Conservation (phyloP, 306 rosid genomes). For the Quercus glauca region DNA sequence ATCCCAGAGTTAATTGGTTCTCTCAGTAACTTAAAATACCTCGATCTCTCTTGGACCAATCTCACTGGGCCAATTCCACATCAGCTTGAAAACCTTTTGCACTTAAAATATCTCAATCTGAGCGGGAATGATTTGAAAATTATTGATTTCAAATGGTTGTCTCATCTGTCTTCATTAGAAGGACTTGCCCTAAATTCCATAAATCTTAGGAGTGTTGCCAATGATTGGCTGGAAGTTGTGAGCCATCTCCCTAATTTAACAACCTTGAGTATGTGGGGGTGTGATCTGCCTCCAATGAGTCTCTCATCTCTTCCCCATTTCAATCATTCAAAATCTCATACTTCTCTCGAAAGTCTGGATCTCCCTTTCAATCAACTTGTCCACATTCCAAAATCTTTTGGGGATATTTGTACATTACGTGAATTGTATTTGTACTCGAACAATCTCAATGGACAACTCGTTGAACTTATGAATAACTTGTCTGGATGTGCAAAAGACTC, state of each 20-base stretch:
- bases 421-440: fast-evolving
- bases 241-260: background rate
- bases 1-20: background rate
- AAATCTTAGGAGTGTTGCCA: too few species aligned
- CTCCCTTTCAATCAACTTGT: fast-evolving
- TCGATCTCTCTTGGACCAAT: background rate
- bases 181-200: fast-evolving
- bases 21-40: background rate
- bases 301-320: background rate
- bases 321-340: background rate
- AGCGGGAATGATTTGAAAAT: fast-evolving
- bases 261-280: fast-evolving
- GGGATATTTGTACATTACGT: too few species aligned
- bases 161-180: too few species aligned
- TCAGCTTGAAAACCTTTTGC: too few species aligned
- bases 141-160: background rate
- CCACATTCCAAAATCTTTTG: too few species aligned
- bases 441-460: too few species aligned
- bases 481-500: too few species aligned
- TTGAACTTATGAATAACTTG: too few species aligned
- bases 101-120: background rate
- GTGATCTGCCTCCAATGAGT: background rate
- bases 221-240: background rate
- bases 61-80: too few species aligned
- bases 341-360: fast-evolving